Evolutionary conservation across 1,284 basidiomycete species (phyloP), one percentile per base, ranked within the genome.

Genomic region (Xerocomus nothofagi): DNA sequence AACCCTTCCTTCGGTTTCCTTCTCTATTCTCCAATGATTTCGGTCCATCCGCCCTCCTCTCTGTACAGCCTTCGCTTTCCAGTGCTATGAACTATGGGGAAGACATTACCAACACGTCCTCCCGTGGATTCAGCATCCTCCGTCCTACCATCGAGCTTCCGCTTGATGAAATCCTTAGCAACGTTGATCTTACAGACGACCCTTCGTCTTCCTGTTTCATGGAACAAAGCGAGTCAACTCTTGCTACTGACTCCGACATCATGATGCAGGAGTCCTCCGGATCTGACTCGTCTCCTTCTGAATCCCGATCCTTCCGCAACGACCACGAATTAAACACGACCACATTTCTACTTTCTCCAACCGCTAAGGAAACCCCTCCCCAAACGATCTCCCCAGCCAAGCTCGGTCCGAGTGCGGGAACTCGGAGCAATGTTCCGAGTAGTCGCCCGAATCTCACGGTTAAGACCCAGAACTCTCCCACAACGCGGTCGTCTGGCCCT

Each of bases 131-230:
- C 62, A 78, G 77, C 66, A 81, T 91, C 54, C 66, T 77, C 15
- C 81, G 87, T 11, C 88, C 88, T 0, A 90, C 87, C 29, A 89
- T 90, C 59, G 87, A 90, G 64, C 78, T 91, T 27, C 82, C 84
- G 9, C 77, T 91, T 21, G 88, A 91, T 56, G 87, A 91, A 55
- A 74, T 91, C 50, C 76, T 91, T 12, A 63, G 56, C 47, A 68
- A 17, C 31, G 53, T 67, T 1, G 63, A 65, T 40, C 50, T 51
- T 8, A 20, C 39, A 9, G 65, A 67, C 12, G 65, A 67, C 14
- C 39, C 24, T 20, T 6, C 34, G 0, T 21, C 46, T 23, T 44
- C 29, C n/a, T 26, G 12, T 39, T 21, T 54, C 26, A 24, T 46
- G 3, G 23, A 6, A 1, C 58, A 55, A 21, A 48, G 24, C 0